These are phyloP conservation scores for Gryganskiella cystojenkinii DNA, from an alignment of 192 early-diverging fungal species.

Conservation along the genomic window DNA sequence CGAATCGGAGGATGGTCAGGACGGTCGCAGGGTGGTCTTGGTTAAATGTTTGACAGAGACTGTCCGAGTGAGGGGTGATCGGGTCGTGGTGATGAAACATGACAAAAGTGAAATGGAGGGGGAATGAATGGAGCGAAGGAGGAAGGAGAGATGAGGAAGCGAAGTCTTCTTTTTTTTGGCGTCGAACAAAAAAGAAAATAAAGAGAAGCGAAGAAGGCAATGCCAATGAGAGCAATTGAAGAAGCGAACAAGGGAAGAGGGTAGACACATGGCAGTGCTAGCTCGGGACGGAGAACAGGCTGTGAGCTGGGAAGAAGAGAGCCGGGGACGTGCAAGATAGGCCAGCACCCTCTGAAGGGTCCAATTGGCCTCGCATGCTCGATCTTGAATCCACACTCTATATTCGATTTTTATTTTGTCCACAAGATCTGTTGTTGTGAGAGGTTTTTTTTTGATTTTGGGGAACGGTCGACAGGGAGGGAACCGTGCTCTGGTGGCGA, in stretches of 20 bases:
- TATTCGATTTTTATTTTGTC: too few relatives aligned
- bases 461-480: too few relatives aligned
- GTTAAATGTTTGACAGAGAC: conserved; percentile 13
- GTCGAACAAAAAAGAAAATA: conserved; percentile 1
- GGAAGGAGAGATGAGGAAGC: background rate
- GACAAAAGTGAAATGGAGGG: too few relatives aligned
- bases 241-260: background rate
- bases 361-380: too few relatives aligned
- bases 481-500: too few relatives aligned
- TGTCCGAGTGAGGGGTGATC: conserved; percentile 20
- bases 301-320: too few relatives aligned
- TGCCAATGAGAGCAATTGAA: background rate
- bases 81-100: conserved; percentile 3
- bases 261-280: background rate
- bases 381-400: too few relatives aligned
- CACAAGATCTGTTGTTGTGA: too few relatives aligned
- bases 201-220: background rate
- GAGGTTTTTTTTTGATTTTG: too few relatives aligned
- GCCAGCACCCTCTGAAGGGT: too few relatives aligned
- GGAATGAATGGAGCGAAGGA: background rate
- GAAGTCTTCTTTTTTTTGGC: too few relatives aligned
- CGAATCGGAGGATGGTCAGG: conserved; percentile 2
- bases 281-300: background rate
- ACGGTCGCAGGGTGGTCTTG: conserved; percentile 1
- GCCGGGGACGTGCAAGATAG: too few relatives aligned